Base-by-base conservation (phyloP, 2,329 filamentous ascomycete species). In the Botrytis deweyae region DNA sequence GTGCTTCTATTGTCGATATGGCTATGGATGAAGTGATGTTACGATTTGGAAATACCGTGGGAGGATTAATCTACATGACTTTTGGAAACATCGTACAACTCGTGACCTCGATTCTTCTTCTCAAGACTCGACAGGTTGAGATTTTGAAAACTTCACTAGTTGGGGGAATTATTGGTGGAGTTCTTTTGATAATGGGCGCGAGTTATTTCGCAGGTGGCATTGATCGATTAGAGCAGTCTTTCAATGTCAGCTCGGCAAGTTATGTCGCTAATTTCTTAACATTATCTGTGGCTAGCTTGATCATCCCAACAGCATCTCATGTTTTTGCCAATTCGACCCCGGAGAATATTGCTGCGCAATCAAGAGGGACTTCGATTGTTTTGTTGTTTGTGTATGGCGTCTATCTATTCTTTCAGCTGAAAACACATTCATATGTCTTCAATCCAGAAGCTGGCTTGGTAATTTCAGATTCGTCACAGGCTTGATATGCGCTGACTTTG, bases 91-190 rank as follows among this genome's bases (percentile, higher is more conserved):
- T 1, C 84, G 97, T 70, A 84, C 87, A 49, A 87, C 95, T 74
- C 81, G 87, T 69, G 3, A 44, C 36, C 25, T 64, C 59, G 44
- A 49, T 40, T 42, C 55, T 64, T 44, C 61, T 72, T 10, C 65
- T 67, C 20, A 55, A 55, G n/a, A 55, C 46, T 14, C 46, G 36
- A 36, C 88, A 73, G 38, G 69, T 96, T 40, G 84, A 91, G 62
- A 96, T 97, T 74, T 93, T 97, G 18, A 93, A 97, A 82, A 96
- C 94, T 0, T 97, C 94, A 0, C 86, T 97, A 38, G 93, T 97
- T 75, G 94, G 94, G 73, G 94, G 92, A 81, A 97, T 97, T 82
- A 85, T 93, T 96, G 68, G 85, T 96, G 85, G 94, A 29, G 46
- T 67, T 29, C 16, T 67, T 0, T 67, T 67, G 14, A 40, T 29